Evolutionary conservation across 2,329 filamentous ascomycete genomes (phyloP), one percentile per base, ranked within the genome.

Genomic region (Mariannaea sp.): DNA sequence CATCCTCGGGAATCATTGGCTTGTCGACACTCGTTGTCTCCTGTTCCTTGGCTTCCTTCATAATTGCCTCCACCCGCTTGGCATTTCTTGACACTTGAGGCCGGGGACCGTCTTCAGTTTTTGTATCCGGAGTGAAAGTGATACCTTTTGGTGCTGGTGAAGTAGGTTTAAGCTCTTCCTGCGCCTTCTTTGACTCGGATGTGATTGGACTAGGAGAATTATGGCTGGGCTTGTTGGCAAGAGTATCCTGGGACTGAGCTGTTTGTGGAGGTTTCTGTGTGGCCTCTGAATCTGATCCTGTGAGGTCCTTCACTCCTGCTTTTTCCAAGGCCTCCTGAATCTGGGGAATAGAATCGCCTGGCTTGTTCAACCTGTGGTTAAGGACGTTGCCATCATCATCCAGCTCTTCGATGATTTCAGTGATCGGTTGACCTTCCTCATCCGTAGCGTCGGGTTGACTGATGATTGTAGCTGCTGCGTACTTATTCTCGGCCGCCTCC

Each of bases 371-470:
- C 49, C 77, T 82, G 62, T 81, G 85, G 0, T 84, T 89, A 43
- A 96, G 72, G 4, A 97, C 82, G 65, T 96, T 94, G 50, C 87
- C 94, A 9, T 96, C 84, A 7, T 97, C 92, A 67, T 97, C 94
- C 19, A 97, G 77, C 74, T 96, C 85, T 72, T 99, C 94, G 49
- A 91, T 79, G 60, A 99, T 97, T 65, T 97, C 94, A 26, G 89
- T 92, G 53, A 97, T 82, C 0, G 92, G 89, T 45, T 92, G 76
- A 1, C 85, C 86, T 10, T 86, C 85, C 55, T 89, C 87, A 55
- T 88, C 85, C 46, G 77, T 78, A 38, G 80, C 77, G 48, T 86
- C 84, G 1, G 86, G 81, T 19, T 85, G 80, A 50, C 80, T 81
- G 36, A 84, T 71, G 3, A 85, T 75, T 8, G 83, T 77, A 9